These are phyloP conservation scores for Solanum chilense DNA, from an alignment of 257 asterid genomes.

Conservation along the genomic window DNA sequence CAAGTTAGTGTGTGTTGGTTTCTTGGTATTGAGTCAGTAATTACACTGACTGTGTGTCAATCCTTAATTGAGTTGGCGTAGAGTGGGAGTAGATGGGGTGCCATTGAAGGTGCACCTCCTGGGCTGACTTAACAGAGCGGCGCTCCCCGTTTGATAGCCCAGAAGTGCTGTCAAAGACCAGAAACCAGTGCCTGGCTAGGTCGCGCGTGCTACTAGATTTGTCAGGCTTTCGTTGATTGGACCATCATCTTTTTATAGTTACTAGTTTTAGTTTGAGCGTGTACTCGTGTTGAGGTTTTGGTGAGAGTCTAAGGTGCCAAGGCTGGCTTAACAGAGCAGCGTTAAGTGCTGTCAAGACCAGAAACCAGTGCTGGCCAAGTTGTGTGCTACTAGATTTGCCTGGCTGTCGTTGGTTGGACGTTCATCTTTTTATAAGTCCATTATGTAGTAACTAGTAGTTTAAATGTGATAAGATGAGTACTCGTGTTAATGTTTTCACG, in stretches of 20 bases:
- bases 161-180: background rate
- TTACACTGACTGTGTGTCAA: background rate
- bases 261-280: too few relatives aligned
- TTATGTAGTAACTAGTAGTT: too few relatives aligned
- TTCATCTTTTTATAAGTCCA: background rate
- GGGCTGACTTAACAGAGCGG: too few relatives aligned
- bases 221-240: background rate
- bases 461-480: too few relatives aligned
- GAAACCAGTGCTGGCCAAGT: background rate
- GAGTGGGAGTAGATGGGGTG: background rate
- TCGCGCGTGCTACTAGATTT: background rate
- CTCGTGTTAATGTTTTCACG: too few relatives aligned
- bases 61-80: background rate
- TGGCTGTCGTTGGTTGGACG: background rate
- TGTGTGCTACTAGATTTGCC: background rate
- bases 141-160: too few relatives aligned
- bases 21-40: background rate
- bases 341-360: background rate
- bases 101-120: too few relatives aligned
- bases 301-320: too few relatives aligned
- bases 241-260: background rate
- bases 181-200: background rate
- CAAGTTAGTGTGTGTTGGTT: background rate
- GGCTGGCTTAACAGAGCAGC: too few relatives aligned
- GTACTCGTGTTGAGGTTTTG: too few relatives aligned